Evolutionary conservation across 2,329 filamentous ascomycete species (phyloP), one percentile per base, ranked within the genome.

Genomic region (Lasiodiplodia hormozganensis): DNA sequence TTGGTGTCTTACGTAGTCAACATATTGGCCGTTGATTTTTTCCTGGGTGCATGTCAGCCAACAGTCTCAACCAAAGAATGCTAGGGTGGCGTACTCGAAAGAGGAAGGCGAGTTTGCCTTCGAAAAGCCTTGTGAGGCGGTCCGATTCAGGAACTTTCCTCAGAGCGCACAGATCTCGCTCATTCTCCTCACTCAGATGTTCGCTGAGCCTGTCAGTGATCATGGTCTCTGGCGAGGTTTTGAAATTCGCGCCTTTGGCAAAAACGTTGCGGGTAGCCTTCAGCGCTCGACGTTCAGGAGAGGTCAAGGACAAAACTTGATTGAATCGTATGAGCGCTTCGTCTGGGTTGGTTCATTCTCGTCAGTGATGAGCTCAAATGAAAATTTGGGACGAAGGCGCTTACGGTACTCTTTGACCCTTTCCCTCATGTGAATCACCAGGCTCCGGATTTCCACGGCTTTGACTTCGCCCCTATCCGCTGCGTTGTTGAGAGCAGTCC

Each of bases 81-180:
- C n/a, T n/a, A n/a, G n/a, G n/a, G 16, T 4, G 3, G 18, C 11
- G 21, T 53, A 64, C 49, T 12, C 65, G 34, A 18, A 68, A 62
- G 4, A 68, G 57, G 18, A 40, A 68, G 0, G 67, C 58, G 4
- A 65, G 38, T 7, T 16, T 51, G 0, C 52, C 67, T 25, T 64
- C 69, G 47, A 69, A 69, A 3, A 69, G 25, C 2, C 38, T 51
- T 11, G 64, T 69, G 2, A 67, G 38, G 3, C 36, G 56, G 6
- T 69, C 69, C 2, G 67, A 56, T 14, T 58, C 25, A 2, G 52
- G 25, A 12, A 49, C 31, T 4, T 57, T 38, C 6, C 12, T 43
- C 5, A 69, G 52, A 21, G 25, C 52, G 36, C 56, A 57, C 21
- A 69, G 65, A 49, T 69, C 64, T 12, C 52, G 23, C 12, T 62